phyloP scores from a whole-genome alignment of 805 yeast genomes.

The Kuraishia borneana region DNA sequence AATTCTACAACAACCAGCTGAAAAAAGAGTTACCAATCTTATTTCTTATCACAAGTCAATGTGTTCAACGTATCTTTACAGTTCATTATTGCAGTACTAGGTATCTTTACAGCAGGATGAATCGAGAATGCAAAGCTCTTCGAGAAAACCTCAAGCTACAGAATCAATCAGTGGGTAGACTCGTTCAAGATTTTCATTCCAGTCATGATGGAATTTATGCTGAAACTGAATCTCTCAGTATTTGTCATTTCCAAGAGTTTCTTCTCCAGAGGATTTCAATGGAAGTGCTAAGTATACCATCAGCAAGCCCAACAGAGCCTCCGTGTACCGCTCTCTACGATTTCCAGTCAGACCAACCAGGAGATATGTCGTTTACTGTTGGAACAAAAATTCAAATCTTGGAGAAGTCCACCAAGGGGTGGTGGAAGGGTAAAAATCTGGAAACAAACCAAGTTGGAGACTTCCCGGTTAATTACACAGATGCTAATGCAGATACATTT shows the following conservation, averaged over 20 bases:
- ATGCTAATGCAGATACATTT: not conserved
- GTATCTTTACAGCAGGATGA: not conserved
- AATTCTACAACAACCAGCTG: not conserved
- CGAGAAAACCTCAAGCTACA: no score
- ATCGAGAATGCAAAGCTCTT: no score
- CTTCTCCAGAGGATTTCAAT: not conserved
- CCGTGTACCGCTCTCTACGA: not conserved
- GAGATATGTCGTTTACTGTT: not conserved
- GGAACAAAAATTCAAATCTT: not conserved
- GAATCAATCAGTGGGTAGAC: not conserved
- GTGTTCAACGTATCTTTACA: not conserved
- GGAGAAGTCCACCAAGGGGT: not conserved
- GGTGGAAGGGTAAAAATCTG: not conserved
- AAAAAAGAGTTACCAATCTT: not conserved
- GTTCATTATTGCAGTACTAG: not conserved
- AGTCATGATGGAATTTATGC: not conserved
- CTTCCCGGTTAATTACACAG: slow-evolving; percentile 1
- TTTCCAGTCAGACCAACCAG: not conserved
- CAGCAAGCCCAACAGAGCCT: not conserved
- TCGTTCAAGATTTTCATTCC: not conserved
- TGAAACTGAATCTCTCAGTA: not conserved
- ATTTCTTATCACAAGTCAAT: not conserved
- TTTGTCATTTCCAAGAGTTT: not conserved
- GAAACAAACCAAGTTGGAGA: not conserved
- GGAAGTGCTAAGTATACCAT: not conserved